Percentiles rank a stretch among this genome's conserved stretches.
phyloP scores from a whole-genome alignment of 2,329 filamentous ascomycete species.

The Botrytis galanthina region DNA sequence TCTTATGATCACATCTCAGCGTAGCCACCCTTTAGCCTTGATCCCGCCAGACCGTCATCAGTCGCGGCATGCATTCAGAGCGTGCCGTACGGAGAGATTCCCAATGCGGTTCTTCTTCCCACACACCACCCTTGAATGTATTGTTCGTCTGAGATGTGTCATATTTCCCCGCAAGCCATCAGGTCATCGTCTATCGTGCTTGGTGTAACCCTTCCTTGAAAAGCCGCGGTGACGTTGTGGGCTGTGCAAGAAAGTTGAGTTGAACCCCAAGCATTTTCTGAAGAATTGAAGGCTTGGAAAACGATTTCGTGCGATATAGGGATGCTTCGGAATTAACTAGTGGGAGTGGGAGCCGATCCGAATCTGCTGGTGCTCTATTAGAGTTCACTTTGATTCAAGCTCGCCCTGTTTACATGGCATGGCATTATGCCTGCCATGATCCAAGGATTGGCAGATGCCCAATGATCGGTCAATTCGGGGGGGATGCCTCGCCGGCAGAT shows the following conservation, averaged over 20 bases:
- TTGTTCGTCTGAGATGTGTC: not conserved
- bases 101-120: not conserved
- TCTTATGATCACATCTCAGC: not conserved
- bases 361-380: not conserved
- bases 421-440: not conserved
- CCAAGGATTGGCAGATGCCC: constrained; percentile 1
- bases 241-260: not conserved
- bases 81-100: not conserved
- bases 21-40: not conserved
- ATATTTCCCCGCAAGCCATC: not conserved
- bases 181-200: not conserved
- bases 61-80: not conserved
- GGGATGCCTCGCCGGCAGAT: not conserved
- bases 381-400: not conserved
- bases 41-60: not conserved
- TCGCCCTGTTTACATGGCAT: not conserved
- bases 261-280: not conserved
- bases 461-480: not conserved
- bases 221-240: not conserved
- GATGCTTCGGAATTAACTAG: not conserved
- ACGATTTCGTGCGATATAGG: not conserved
- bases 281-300: not conserved
- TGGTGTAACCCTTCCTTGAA: not conserved
- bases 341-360: not conserved
- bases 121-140: not conserved